Evolutionary conservation across 2,329 filamentous ascomycete species (phyloP).

Genomic region (Trichoderma brevicompactum): DNA sequence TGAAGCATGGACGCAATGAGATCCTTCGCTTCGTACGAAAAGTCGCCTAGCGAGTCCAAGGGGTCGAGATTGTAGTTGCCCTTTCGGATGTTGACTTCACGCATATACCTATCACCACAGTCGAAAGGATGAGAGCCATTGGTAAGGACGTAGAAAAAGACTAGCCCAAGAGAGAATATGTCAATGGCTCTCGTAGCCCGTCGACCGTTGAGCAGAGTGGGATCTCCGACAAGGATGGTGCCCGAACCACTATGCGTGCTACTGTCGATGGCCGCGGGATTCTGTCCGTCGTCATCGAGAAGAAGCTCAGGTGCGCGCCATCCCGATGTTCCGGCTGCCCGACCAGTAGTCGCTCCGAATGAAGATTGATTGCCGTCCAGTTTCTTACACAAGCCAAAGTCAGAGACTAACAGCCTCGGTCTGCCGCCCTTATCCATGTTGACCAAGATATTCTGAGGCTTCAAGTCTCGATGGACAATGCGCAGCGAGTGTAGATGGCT

Average conservation of each 20-base stretch:
- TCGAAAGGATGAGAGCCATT: constrained; percentile 92
- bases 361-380: constrained; percentile 93
- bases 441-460: constrained; percentile 96
- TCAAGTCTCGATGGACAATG: constrained; percentile 96
- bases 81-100: constrained; percentile 96
- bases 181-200: constrained; percentile 95
- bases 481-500: constrained; percentile 87
- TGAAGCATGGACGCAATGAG: constrained; percentile 80
- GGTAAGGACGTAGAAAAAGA: constrained; percentile 99
- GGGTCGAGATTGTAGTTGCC: constrained; percentile 74
- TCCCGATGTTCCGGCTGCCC: constrained; percentile 89
- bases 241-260: constrained; percentile 66
- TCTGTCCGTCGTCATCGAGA: constrained; percentile 72
- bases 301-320: constrained; percentile 97
- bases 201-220: constrained; percentile 58
- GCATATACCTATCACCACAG: constrained; percentile 90
- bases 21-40: constrained; percentile 84
- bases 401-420: constrained; percentile 90
- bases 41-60: constrained; percentile 78
- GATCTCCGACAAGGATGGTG: constrained; percentile 58
- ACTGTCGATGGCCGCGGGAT: constrained; percentile 52
- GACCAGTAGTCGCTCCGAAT: constrained; percentile 90
- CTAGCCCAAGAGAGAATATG: constrained; percentile 93
- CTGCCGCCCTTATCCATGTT: constrained; percentile 70
- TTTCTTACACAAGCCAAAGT: constrained; percentile 98